Conservation (phyloP, 495 filamentous ascomycete genomes). For the Penicillium silybi region DNA sequence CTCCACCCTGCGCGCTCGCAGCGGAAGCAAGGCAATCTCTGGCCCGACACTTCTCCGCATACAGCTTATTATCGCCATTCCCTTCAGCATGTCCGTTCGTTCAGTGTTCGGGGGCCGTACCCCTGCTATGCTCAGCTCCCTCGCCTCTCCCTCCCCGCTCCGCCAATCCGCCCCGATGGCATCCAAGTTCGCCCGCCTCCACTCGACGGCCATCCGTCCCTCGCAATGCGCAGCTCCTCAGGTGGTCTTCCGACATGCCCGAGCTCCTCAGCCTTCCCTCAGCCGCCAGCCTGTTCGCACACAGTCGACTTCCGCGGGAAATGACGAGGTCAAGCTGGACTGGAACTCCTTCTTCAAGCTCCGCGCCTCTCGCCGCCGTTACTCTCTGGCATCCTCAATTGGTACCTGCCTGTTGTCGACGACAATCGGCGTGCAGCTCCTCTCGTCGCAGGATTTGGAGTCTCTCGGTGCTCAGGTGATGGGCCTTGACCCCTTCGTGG, state of each 20-base stretch:
- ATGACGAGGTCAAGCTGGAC: constrained; percentile 52
- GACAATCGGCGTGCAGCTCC: constrained; percentile 55
- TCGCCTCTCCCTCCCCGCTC: constrained; percentile 15
- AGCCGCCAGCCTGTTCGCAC: constrained; percentile 33
- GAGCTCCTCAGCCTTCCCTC: constrained; percentile 19
- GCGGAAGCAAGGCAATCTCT: constrained; percentile 9
- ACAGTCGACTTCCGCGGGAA: constrained; percentile 30
- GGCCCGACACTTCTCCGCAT: neutral
- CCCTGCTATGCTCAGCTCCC: constrained; percentile 16
- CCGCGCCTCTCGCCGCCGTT: constrained; percentile 75
- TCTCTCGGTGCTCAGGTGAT: constrained; percentile 59
- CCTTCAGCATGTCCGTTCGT: constrained; percentile 29
- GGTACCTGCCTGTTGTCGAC: constrained; percentile 57
- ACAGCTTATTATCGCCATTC: constrained; percentile 20
- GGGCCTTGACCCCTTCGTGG: constrained; percentile 81
- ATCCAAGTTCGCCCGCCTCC: constrained; percentile 15
- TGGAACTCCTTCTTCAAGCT: constrained; percentile 95
- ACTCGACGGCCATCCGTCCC: constrained; percentile 15
- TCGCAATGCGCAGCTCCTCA: constrained; percentile 10
- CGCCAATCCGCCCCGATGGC: constrained; percentile 8
- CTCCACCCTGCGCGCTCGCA: constrained; percentile 2
- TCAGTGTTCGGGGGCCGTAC: constrained; percentile 25
- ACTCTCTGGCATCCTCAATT: constrained; percentile 73
- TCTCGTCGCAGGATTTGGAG: constrained; percentile 66
- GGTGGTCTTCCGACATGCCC: constrained; percentile 13